These are phyloP conservation scores for Coemansia sp. DNA, from an alignment of 192 early-diverging fungal species.

Conservation along the genomic window DNA sequence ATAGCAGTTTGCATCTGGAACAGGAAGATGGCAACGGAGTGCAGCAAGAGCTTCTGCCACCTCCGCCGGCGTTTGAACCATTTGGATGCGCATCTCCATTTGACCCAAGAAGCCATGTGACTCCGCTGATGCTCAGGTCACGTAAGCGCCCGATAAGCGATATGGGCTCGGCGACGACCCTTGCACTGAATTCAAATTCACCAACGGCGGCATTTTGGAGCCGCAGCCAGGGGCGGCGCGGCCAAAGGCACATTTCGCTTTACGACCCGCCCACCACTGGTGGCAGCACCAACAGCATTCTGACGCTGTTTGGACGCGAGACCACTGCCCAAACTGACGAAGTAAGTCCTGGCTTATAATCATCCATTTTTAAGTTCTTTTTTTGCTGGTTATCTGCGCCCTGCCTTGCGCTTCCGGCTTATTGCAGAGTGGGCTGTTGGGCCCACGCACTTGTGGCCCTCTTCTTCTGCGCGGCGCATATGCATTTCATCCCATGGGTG, in stretches of 20 bases:
- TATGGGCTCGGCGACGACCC: constrained; percentile 12
- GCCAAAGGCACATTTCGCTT: not conserved
- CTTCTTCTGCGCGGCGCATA: not conserved
- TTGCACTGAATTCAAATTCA: constrained; percentile 17
- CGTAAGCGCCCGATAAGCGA: constrained; percentile 37
- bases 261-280: constrained; percentile 12
- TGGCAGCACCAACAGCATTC: not conserved
- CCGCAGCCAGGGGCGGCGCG: constrained; percentile 14
- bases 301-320: constrained; percentile 23
- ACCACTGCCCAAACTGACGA: constrained; percentile 23
- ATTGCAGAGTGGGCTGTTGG: not conserved
- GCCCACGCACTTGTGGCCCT: not conserved
- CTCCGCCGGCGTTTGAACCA: constrained; percentile 17
- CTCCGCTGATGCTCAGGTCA: constrained; percentile 25
- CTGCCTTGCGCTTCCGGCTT: not conserved
- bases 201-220: constrained; percentile 25
- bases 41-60: not conserved
- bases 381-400: not conserved
- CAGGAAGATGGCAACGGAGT: not conserved
- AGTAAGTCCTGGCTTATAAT: constrained; percentile 22
- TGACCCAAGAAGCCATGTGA: constrained; percentile 7
- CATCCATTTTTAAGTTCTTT: too few species aligned
- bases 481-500: constrained; percentile 2
- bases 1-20: constrained; percentile 40
- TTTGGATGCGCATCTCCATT: constrained; percentile 20